Base-by-base conservation (phyloP, 208 protist species). In the Angomonas ambiguus region DNA sequence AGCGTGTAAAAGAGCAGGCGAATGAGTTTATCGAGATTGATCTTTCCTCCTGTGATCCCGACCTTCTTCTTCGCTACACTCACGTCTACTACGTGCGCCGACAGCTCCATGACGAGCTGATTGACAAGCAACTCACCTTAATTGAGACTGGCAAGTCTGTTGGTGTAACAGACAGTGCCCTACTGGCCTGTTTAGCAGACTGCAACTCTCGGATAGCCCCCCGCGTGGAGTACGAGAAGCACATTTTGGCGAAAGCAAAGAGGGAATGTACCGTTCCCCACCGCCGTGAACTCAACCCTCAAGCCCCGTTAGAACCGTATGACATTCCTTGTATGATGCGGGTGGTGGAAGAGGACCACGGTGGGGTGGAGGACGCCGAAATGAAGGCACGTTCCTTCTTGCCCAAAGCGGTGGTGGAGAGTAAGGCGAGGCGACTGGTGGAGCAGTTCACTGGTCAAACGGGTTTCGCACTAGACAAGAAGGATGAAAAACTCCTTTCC, bases 291-390 rank as follows among this genome's bases (percentile, higher is more conserved):
- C 77, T 95, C 32, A 72, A 76, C 51, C 83, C 91, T 16, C 70
- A 74, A n/a, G 67, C 80, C 16, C 69, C 82, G 42, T 76, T 96
- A 22, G 84, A 93, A 49, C 49, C 81, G 10, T 82, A 88, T 59
- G 91, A 96, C 66, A 80, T 79, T 55, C 63, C 90, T n/a, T 94
- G 84, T 72, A 93, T 96, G 87, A 96, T 96, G 91, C 83, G 91
- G 20, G 55, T 91, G 0, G 87, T 88, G 13, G 91, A 94, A 60
- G 90, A 93, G 63, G 83, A 93, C 67, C 34, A 58, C 10, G 67
- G 71, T 59, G 80, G 72, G 20, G 61, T 91, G 38, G 61, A 55
- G 32, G 87, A 96, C 55, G 87, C 82, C 3, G 87, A 96, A 68
- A 91, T 86, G 78, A 74, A 87, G 62, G 82, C 85, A 1, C 81